Conservation (phyloP, 805 yeast species). For the Jamesozyma lodderae region DNA sequence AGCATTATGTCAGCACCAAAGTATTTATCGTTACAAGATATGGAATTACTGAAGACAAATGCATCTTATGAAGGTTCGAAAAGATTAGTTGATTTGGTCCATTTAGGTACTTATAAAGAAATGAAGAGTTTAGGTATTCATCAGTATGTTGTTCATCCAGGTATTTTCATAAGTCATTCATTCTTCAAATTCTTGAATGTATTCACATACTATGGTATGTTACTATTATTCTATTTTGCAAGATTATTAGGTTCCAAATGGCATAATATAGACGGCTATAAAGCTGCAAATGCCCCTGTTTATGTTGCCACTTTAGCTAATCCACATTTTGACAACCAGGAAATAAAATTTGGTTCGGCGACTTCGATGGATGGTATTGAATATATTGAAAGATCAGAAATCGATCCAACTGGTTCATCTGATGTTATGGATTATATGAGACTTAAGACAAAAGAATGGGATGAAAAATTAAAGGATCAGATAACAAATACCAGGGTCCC, state of each 20-base stretch:
- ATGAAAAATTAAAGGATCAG: slow-evolving; percentile 61
- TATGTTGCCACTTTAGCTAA: slow-evolving; percentile 51
- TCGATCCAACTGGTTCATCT: slow-evolving; percentile 55
- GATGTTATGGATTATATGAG: slow-evolving; percentile 63
- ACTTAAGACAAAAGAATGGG: slow-evolving; percentile 57
- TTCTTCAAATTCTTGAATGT: slow-evolving; percentile 68
- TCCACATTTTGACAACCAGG: slow-evolving; percentile 38
- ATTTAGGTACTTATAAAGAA: slow-evolving; percentile 53
- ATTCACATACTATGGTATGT: slow-evolving; percentile 79
- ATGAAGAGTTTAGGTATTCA: slow-evolving; percentile 46
- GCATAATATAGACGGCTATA: slow-evolving; percentile 83
- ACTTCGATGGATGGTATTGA: slow-evolving; percentile 56
- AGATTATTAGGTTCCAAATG: slow-evolving; percentile 76
- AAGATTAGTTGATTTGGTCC: slow-evolving; percentile 74
- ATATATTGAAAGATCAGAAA: slow-evolving; percentile 44
- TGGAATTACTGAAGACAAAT: slow-evolving; percentile 54
- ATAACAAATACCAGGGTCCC: slow-evolving; percentile 43
- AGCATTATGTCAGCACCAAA: slow-evolving; percentile 74
- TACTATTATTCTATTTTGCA: slow-evolving; percentile 72
- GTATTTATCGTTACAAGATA: slow-evolving; percentile 62
- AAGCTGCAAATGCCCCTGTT: slow-evolving; percentile 81
- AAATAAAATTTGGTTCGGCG: slow-evolving; percentile 66
- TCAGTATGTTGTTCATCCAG: slow-evolving; percentile 85
- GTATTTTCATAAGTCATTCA: slow-evolving; percentile 79
- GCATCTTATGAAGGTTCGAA: slow-evolving; percentile 90